Conservation (phyloP, 306 rosid genomes). For the Boehmeria nivea region DNA sequence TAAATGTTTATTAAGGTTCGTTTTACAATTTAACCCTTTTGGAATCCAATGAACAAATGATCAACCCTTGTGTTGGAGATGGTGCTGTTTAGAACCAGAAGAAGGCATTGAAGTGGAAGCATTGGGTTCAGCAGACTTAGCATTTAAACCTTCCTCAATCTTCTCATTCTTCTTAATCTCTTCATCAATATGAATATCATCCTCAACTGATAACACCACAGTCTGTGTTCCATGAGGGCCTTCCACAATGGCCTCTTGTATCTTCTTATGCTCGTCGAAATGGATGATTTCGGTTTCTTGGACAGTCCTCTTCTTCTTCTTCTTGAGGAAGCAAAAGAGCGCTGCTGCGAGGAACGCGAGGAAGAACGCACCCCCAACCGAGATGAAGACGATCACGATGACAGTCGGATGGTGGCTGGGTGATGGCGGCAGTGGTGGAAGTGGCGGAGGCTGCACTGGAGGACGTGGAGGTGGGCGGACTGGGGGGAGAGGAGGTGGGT, state of each 20-base stretch:
- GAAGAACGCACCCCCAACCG: slow-evolving; percentile 46
- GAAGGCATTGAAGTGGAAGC: background rate
- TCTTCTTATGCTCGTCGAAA: slow-evolving; percentile 51
- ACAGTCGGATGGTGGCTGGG: slow-evolving; percentile 42
- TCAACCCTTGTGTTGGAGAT: too few relatives aligned
- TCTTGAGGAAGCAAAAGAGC: slow-evolving; percentile 44
- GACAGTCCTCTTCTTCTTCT: slow-evolving; percentile 38
- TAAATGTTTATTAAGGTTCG: too few relatives aligned
- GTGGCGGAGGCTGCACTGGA: background rate
- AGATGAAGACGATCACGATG: slow-evolving; percentile 49
- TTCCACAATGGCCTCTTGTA: slow-evolving; percentile 40
- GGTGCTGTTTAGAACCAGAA: too few relatives aligned
- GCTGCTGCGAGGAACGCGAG: slow-evolving; percentile 57
- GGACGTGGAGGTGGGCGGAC: background rate
- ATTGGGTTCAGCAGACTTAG: background rate
- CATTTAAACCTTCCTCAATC: slow-evolving; percentile 24
- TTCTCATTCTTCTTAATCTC: slow-evolving; percentile 34
- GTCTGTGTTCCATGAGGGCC: slow-evolving; percentile 52
- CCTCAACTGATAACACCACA: slow-evolving; percentile 47
- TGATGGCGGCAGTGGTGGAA: slow-evolving; percentile 45
- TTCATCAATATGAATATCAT: slow-evolving; percentile 56
- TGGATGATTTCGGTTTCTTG: slow-evolving; percentile 47
- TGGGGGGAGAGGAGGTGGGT: too few relatives aligned
- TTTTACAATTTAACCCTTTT: too few relatives aligned
- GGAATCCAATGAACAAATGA: too few relatives aligned